Evolutionary conservation across 225 moss, liverwort and hornwort genomes (phyloP), one percentile per base, ranked within the genome.

Genomic region (Bryoerythrophyllum caledonicum): DNA sequence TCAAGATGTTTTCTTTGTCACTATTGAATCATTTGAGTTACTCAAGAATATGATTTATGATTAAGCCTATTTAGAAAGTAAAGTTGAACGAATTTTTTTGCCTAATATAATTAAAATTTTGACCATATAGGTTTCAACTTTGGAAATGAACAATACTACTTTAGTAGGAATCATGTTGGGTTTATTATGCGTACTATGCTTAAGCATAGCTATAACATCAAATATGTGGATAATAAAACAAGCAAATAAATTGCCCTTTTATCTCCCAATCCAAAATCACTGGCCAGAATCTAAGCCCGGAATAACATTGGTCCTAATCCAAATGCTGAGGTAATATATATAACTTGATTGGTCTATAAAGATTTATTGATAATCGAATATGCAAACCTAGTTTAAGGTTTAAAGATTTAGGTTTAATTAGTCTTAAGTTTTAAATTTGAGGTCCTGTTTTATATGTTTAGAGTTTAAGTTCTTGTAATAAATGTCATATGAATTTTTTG

Each of bases 61-160:
- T 10, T 26, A 26, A 1, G 2, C 25, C 0, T 7, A n/a, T 7
- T 38, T 0, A 32, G 6, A 15, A 26, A 6, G 13, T 3, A 0
- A 5, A 28, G 3, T 8, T 11, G 0, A 1, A 17, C 0, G n/a
- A n/a, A n/a, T n/a, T n/a, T n/a, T n/a, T n/a, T n/a, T n/a, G n/a
- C n/a, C n/a, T n/a, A n/a, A n/a, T n/a, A n/a, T n/a, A n/a, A 4
- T 1, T 4, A 5, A 0, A 10, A 28, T 0, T 55, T 19, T 6
- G 0, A 6, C 16, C 3, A 7, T 43, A 23, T 32, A 99, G 97
- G 75, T 95, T n/a, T 94, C 97, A 55, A 78, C 85, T 14, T 78
- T 99, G 30, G 94, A 99, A 66, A 89, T 78, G 46, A 89, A 91
- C 65, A 87, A 79, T 55, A 92, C 91, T 68, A 77, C 80, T 32